Evolutionary conservation across 2,329 filamentous ascomycete species (phyloP).

Genomic region (Calycina herbarum): DNA sequence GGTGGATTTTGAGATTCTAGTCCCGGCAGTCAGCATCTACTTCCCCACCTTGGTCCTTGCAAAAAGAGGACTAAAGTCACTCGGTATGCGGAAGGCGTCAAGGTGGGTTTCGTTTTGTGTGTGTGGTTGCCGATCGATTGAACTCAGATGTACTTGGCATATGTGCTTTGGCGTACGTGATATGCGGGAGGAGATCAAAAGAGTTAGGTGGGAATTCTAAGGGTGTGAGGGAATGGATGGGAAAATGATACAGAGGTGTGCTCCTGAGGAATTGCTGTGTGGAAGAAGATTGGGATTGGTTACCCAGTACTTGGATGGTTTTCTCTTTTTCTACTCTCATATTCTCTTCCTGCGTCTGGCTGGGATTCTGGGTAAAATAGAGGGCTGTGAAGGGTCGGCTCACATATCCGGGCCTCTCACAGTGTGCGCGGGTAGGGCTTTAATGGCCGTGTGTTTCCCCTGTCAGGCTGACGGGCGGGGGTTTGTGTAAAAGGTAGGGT

Average conservation of each 20-base stretch:
- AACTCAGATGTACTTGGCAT: not conserved
- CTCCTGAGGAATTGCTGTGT: not conserved
- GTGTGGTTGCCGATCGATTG: not conserved
- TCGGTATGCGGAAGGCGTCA: not conserved
- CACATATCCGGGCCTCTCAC: not conserved
- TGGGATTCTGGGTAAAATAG: not conserved
- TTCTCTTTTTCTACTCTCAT: not conserved
- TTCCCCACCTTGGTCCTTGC: not conserved
- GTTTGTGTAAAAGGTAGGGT: too few relatives aligned
- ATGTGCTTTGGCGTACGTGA: not conserved
- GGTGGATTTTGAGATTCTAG: not conserved
- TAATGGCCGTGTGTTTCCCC: not conserved
- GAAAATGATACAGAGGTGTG: not conserved
- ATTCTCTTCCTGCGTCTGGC: not conserved
- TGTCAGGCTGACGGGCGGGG: not conserved
- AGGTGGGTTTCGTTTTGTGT: not conserved
- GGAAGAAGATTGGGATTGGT: not conserved
- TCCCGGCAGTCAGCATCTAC: not conserved
- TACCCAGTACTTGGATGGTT: not conserved
- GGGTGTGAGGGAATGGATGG: not conserved
- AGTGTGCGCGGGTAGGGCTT: not conserved
- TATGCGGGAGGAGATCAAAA: not conserved
- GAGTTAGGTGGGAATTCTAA: not conserved
- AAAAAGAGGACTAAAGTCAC: not conserved
- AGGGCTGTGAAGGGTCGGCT: not conserved